Percentiles rank a stretch among this genome's conserved stretches.
Conservation (phyloP, 768 basidiomycete species). For the Thelephora ganbajun region DNA sequence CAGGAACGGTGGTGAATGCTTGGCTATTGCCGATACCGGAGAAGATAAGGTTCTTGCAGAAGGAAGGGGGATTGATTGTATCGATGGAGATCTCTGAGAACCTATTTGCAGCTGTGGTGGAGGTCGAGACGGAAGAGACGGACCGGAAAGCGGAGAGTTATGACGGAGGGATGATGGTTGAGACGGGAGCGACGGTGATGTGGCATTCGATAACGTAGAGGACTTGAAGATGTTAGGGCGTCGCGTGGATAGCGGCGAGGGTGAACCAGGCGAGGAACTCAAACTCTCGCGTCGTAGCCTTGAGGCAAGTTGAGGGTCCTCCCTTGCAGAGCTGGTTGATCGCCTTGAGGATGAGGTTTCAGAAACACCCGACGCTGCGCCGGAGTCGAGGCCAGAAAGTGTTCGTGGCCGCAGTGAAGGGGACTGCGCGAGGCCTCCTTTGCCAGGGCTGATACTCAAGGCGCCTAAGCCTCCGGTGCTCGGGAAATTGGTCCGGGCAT, state of each 20-base stretch:
- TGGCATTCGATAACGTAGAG: slow-evolving; percentile 27
- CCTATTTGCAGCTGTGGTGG: background rate
- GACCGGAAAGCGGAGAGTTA: slow-evolving; percentile 28
- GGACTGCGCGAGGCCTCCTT: slow-evolving; percentile 21
- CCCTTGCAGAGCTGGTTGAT: slow-evolving; percentile 21
- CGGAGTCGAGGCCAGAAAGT: slow-evolving; percentile 12
- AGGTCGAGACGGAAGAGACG: slow-evolving; percentile 22
- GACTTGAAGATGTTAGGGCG: slow-evolving; percentile 34
- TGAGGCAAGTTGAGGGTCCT: slow-evolving; percentile 22
- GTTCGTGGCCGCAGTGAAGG: slow-evolving; percentile 16
- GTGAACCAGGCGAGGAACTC: slow-evolving; percentile 12
- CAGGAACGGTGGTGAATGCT: slow-evolving; percentile 25
- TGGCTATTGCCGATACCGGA: slow-evolving; percentile 18
- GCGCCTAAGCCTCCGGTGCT: slow-evolving; percentile 4
- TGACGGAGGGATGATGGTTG: slow-evolving; percentile 34
- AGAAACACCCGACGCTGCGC: slow-evolving; percentile 24
- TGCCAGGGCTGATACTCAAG: slow-evolving; percentile 17
- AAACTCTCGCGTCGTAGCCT: slow-evolving; percentile 37
- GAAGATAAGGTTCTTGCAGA: slow-evolving; percentile 10
- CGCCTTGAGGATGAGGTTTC: slow-evolving; percentile 26
- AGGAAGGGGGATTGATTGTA: background rate
- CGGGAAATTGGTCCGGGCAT: slow-evolving; percentile 24
- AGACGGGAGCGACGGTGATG: slow-evolving; percentile 33
- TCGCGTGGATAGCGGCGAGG: slow-evolving; percentile 30
- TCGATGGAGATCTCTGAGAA: background rate